Evolutionary conservation across 2,329 filamentous ascomycete genomes (phyloP), one percentile per base, ranked within the genome.

Genomic region (Aspergillus tamarii): DNA sequence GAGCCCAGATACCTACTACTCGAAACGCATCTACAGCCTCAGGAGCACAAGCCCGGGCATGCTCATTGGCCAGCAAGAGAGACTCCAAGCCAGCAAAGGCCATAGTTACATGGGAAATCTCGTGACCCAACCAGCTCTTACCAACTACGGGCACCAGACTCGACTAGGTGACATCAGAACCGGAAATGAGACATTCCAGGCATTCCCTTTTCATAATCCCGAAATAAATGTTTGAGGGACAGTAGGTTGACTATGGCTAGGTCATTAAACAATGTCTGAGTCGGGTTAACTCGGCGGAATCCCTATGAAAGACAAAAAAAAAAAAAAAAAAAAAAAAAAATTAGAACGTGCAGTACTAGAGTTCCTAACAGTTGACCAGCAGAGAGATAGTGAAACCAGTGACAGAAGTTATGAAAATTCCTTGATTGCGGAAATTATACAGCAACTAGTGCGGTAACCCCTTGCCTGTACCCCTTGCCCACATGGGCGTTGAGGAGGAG

Each of bases 401-500:
- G 43, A 21, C 43, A 23, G 46, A 19, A 7, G 11, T 21, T 10
- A 52, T n/a, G 19, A 19, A 32, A 32, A 28, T 28, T 52, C 48
- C 60, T 61, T 68, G 57, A 39, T 60, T 50, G 61, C 59, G 67
- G 65, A 64, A 61, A 68, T 67, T 67, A 64, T 36, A 48, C 39
- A 32, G 21, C 28, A 28, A 53, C 41, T 60, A 61, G 63, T 59
- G 39, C 32, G 8, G 21, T 3, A 21, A n/a, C 55, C 61, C 67
- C 67, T 67, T 68, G 48, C 62, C 57, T 59, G 9, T 52, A 28
- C 19, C 32, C 36, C 23, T 32, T 41, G 56, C 54, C 57, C 64
- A 66, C 59, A 65, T 66, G 62, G 60, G 36, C 34, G 14, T 58
- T 21, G n/a, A 60, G 39, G 28, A 43, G 23, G 4, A 7, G 57